Evolutionary conservation across 2,329 filamentous ascomycete genomes (phyloP).

Genomic region (Ophiostoma piceae): DNA sequence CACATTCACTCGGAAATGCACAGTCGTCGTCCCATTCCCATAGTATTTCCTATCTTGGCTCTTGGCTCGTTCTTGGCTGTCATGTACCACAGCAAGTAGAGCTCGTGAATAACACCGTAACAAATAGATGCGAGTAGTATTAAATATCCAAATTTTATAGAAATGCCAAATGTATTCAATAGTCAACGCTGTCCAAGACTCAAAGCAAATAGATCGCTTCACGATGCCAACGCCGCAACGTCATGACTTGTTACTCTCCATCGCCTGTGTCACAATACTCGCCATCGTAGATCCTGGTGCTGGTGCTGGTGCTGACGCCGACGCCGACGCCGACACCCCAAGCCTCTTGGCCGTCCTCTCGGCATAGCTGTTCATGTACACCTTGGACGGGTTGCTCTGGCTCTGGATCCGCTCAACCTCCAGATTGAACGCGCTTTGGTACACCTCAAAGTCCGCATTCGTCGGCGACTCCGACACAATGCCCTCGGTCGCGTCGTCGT

Average conservation of each 20-base stretch:
- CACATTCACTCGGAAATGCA: neutral
- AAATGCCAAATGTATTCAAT: neutral
- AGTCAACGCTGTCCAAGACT: neutral
- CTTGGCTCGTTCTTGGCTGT: neutral
- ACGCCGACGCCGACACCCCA: neutral
- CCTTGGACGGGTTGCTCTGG: constrained; percentile 37
- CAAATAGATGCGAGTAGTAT: no score
- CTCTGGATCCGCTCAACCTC: constrained; percentile 67
- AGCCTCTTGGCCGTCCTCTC: constrained; percentile 12
- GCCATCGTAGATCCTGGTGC: constrained; percentile 1
- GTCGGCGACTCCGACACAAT: constrained; percentile 79
- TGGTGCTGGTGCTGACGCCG: no score
- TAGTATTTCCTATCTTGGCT: neutral
- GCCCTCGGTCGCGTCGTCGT: neutral
- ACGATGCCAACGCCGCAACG: neutral
- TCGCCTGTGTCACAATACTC: constrained; percentile 1
- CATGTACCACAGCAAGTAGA: neutral
- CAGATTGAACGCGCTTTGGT: constrained; percentile 78
- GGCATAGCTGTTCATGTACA: constrained; percentile 46
- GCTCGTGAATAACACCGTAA: no score
- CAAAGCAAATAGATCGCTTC: neutral
- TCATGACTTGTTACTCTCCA: neutral
- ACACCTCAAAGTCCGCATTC: constrained; percentile 79
- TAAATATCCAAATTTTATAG: neutral
- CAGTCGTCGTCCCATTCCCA: neutral